Base-by-base conservation (phyloP, 2,329 filamentous ascomycete genomes). In the Pseudocercospora fuligena region DNA sequence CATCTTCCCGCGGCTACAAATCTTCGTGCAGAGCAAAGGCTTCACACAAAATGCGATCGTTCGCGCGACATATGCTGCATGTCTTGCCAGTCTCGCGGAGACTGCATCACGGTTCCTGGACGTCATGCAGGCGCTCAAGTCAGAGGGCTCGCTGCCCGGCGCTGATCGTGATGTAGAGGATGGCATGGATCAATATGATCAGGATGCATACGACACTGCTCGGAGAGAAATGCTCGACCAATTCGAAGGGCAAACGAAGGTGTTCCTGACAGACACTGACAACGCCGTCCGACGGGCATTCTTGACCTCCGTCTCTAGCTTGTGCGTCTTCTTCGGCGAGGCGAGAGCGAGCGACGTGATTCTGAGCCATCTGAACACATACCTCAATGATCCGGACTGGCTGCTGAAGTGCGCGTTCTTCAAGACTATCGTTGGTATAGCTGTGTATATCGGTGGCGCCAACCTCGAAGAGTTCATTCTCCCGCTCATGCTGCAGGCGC, bases 381-480 rank as follows among this genome's bases (percentile, higher is more conserved):
- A 99, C 74, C 82, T 99, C 8, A 99, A 99, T 72, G 95, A 98
- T 74, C 89, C 91, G 49, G 94, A 99, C 77, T 99, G 95, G 95
- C 93, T 93, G 78, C 82, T 99, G 33, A 97, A 97, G 78, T 97
- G 93, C 74, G 93, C 94, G 2, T 98, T 98, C 77, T 97, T 99
- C 74, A 94, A 97, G 75, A 92, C 93, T 0, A 93, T 98, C 27
- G 92, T 98, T 16, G 94, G 94, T 3, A 94, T 99, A 70, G 92
- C 94, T 3, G 88, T 92, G 0, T 97, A 97, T 72, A 87, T 98
- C 36, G 95, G 95, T 29, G 93, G 92, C 66, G 92, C 90, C 36
- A 96, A 90, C 72, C 82, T 99, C 33, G 95, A 99, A 78, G 93
- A 97, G 72, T 99, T 97, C 73, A 97, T 98, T 70, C 81, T 99